phyloP scores from a whole-genome alignment of 805 yeast genomes.

The Debaryomyces hansenii region DNA sequence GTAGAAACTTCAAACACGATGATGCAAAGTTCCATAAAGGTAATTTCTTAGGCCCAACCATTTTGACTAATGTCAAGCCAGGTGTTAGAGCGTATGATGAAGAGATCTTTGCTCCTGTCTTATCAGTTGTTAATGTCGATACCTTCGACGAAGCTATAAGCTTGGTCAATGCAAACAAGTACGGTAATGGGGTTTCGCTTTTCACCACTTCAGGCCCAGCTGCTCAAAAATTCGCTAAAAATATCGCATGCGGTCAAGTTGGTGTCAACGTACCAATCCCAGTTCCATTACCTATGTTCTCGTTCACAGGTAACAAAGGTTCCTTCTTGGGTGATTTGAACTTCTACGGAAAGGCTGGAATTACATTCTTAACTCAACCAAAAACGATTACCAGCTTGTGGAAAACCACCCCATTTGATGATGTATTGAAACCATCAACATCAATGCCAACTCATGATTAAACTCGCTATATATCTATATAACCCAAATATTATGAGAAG shows the following conservation, averaged over 20 bases:
- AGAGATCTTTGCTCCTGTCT: conserved; percentile 78
- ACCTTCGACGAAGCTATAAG: conserved; percentile 68
- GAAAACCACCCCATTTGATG: conserved; percentile 54
- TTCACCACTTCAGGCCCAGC: conserved; percentile 69
- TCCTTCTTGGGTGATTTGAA: conserved; percentile 78
- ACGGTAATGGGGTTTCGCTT: conserved; percentile 72
- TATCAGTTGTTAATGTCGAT: conserved; percentile 59
- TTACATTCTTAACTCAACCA: conserved; percentile 69
- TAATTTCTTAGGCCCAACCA: conserved; percentile 73
- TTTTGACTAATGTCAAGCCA: conserved; percentile 58
- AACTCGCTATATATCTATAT: background rate
- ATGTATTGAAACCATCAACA: conserved; percentile 52
- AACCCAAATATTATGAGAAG: background rate
- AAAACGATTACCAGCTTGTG: conserved; percentile 73
- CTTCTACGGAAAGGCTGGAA: conserved; percentile 77
- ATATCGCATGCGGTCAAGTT: conserved; percentile 73
- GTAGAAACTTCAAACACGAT: conserved; percentile 48
- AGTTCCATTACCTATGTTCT: conserved; percentile 79
- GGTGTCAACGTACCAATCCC: conserved; percentile 81
- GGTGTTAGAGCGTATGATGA: conserved; percentile 73
- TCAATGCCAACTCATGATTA: conserved; percentile 66
- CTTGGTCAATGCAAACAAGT: conserved; percentile 55
- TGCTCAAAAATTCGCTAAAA: conserved; percentile 69
- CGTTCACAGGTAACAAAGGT: conserved; percentile 74
- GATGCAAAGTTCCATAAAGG: conserved; percentile 48